Conservation (phyloP, 2,329 filamentous ascomycete species). For the Fusarium sp. region DNA sequence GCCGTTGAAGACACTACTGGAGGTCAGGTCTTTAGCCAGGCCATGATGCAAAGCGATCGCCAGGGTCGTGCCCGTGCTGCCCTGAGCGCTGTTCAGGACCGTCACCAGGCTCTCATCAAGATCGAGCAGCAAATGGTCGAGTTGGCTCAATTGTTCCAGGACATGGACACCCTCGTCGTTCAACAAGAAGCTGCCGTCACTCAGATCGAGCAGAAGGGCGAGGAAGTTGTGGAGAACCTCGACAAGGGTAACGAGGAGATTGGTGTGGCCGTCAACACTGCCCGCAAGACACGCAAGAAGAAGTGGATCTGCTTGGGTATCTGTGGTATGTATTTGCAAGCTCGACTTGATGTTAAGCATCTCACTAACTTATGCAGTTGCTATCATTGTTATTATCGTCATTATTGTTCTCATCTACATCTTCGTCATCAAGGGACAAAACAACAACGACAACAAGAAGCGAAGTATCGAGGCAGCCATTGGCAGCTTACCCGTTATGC, state of each 20-base stretch:
- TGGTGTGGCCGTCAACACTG: conserved; percentile 82
- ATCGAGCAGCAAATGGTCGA: conserved; percentile 92
- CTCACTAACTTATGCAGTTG: conserved; percentile 55
- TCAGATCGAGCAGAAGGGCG: conserved; percentile 87
- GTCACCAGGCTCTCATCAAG: conserved; percentile 89
- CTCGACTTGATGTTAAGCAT: background rate
- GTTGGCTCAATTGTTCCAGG: conserved; percentile 86
- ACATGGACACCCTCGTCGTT: conserved; percentile 86
- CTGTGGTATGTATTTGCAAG: conserved; percentile 59
- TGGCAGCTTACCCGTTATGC: conserved; percentile 40
- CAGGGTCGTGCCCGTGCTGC: conserved; percentile 84
- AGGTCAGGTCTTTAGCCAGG: conserved; percentile 88
- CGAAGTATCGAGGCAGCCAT: conserved; percentile 46
- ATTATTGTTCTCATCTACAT: conserved; percentile 64
- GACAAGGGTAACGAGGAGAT: conserved; percentile 88
- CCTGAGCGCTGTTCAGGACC: conserved; percentile 81
- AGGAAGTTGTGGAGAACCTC: conserved; percentile 86
- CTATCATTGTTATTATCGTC: conserved; percentile 64
- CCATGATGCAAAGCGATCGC: conserved; percentile 83
- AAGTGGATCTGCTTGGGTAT: conserved; percentile 97
- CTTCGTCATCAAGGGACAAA: conserved; percentile 52
- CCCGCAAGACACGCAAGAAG: conserved; percentile 84
- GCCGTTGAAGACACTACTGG: conserved; percentile 79
- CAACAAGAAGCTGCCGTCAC: conserved; percentile 85
- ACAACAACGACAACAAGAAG: conserved; percentile 47